A percentile compares a stretch with the other conserved stretches of the same genome.
Evolutionary conservation across 2,329 filamentous ascomycete genomes (phyloP).

Genomic region (Neurospora sp.): DNA sequence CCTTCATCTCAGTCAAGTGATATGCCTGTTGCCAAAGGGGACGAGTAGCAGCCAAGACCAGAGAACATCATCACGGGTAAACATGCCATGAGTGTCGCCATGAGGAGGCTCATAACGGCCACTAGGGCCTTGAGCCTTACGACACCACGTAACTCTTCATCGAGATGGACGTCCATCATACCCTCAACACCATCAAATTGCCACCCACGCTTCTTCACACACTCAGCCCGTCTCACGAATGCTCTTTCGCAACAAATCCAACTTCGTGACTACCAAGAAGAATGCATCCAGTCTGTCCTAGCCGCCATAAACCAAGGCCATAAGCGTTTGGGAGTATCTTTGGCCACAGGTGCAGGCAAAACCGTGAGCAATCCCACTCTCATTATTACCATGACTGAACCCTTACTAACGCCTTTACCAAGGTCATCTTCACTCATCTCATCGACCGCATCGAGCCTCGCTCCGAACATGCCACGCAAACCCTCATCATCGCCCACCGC

Average conservation of each 20-base stretch:
- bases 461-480: conserved; percentile 54
- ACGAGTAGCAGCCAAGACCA: background rate
- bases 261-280: conserved; percentile 71
- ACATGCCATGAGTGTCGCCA: background rate
- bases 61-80: background rate
- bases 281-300: conserved; percentile 79
- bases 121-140: background rate
- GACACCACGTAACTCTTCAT: background rate
- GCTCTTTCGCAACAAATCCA: conserved; percentile 1
- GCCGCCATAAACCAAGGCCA: conserved; percentile 59
- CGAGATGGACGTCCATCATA: background rate
- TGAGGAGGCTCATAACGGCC: background rate
- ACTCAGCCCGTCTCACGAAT: background rate
- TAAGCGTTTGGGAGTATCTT: conserved; percentile 71
- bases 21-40: background rate
- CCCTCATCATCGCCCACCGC: conserved; percentile 84
- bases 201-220: background rate
- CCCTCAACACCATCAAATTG: conserved; percentile 1
- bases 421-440: conserved; percentile 94
- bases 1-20: background rate
- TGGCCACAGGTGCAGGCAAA: conserved; percentile 84
- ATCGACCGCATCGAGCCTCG: conserved; percentile 64
- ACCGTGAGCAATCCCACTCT: conserved; percentile 46
- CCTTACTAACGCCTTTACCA: conserved; percentile 10
- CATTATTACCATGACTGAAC: background rate